Evolutionary conservation across 2,329 filamentous ascomycete species (phyloP).

Genomic region (Eurotiales sp.): DNA sequence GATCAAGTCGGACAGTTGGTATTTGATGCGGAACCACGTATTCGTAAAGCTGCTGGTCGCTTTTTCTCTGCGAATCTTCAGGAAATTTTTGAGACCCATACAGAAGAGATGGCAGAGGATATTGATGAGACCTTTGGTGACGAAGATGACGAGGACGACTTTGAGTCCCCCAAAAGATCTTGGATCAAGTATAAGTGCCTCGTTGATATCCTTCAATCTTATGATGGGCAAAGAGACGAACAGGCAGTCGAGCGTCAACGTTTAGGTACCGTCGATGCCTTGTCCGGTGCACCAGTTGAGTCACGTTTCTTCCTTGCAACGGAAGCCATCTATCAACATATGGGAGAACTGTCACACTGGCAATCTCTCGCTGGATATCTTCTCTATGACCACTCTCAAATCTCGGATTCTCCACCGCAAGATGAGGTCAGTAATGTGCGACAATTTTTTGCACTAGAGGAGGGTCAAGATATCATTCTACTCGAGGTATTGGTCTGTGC

Average conservation of each 20-base stretch:
- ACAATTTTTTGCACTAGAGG: conserved; percentile 66
- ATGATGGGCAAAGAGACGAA: conserved; percentile 62
- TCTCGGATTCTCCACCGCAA: conserved; percentile 50
- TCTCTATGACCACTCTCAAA: conserved; percentile 80
- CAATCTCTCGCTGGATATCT: conserved; percentile 85
- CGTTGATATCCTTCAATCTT: conserved; percentile 75
- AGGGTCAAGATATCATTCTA: conserved; percentile 77
- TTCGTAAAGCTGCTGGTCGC: conserved; percentile 81
- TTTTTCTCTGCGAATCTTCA: conserved; percentile 89
- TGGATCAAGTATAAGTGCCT: conserved; percentile 94
- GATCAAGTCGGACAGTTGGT: conserved; percentile 83
- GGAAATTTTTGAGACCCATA: conserved; percentile 71
- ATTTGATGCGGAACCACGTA: conserved; percentile 78
- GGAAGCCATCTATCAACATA: conserved; percentile 77
- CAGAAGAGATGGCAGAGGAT: conserved; percentile 80
- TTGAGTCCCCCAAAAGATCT: conserved; percentile 68
- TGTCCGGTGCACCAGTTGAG: conserved; percentile 65
- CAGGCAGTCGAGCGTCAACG: conserved; percentile 22
- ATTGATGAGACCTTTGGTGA: conserved; percentile 72
- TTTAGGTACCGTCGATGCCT: conserved; percentile 25
- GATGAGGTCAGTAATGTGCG: conserved; percentile 64
- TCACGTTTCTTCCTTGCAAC: conserved; percentile 83
- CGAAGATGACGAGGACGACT: conserved; percentile 69
- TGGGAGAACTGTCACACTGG: conserved; percentile 81
- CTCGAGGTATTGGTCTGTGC: conserved; percentile 82